Conservation (phyloP, 176 grass and related monocot species). For the Tillandsia fasciculata region DNA sequence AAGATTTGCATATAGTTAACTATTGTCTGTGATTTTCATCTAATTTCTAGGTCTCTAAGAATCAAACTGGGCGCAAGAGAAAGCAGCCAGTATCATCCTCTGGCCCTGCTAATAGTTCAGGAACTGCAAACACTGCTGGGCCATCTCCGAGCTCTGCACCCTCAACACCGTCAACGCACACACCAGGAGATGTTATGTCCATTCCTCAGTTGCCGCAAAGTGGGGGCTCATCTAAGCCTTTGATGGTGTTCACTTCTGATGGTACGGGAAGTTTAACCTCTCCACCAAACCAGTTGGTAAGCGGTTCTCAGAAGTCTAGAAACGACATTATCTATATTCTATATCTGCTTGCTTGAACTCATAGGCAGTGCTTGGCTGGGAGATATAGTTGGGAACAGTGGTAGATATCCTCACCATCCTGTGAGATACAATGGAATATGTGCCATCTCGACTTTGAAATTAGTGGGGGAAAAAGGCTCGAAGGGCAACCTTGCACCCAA, state of each 20-base stretch:
- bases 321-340: background rate
- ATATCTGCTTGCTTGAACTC: background rate
- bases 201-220: slow-evolving; percentile 72
- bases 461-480: no score
- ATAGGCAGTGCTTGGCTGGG: no score
- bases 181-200: slow-evolving; percentile 83
- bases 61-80: slow-evolving; percentile 26
- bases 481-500: background rate
- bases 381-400: no score
- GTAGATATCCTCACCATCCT: no score
- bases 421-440: no score
- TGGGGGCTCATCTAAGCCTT: slow-evolving; percentile 63
- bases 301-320: background rate
- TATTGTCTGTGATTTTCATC: background rate
- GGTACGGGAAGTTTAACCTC: slow-evolving; percentile 79
- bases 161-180: slow-evolving; percentile 95
- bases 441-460: no score
- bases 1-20: background rate
- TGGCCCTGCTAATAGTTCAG: slow-evolving; percentile 78
- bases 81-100: slow-evolving; percentile 74
- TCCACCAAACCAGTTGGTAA: slow-evolving; percentile 74
- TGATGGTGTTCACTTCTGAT: slow-evolving; percentile 67
- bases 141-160: slow-evolving; percentile 96
- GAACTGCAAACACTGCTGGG: slow-evolving; percentile 87
- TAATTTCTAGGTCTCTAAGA: slow-evolving; percentile 2